These are phyloP conservation scores for Cadophora sp. DNA, from an alignment of 2,329 filamentous ascomycete genomes.

Conservation along the genomic window DNA sequence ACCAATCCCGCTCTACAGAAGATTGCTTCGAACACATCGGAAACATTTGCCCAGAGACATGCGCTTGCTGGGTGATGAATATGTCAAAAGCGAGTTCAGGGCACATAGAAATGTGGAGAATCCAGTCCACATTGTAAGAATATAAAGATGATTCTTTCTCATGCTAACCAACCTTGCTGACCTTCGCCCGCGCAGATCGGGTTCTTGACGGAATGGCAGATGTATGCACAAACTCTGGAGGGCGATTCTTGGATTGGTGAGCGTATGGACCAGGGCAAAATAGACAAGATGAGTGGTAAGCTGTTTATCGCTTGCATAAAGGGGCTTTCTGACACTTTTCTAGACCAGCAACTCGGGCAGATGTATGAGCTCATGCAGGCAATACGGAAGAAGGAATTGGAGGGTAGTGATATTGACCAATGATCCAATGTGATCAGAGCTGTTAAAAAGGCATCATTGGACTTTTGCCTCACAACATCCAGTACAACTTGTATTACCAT, in stretches of 20 bases:
- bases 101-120: slow-evolving; percentile 87
- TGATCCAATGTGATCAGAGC: not conserved
- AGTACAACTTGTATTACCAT: too few relatives aligned
- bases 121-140: slow-evolving; percentile 82
- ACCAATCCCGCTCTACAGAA: slow-evolving; percentile 81
- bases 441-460: too few relatives aligned
- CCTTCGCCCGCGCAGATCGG: slow-evolving; percentile 71
- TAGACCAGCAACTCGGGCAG: slow-evolving; percentile 92
- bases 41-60: slow-evolving; percentile 75
- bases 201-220: slow-evolving; percentile 95
- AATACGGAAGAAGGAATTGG: slow-evolving; percentile 58
- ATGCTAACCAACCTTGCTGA: slow-evolving; percentile 17
- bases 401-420: slow-evolving; percentile 29
- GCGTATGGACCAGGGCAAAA: slow-evolving; percentile 80
- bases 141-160: too few relatives aligned
- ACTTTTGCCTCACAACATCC: too few relatives aligned
- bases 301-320: slow-evolving; percentile 28
- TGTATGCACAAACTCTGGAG: slow-evolving; percentile 91
- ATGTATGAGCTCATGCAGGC: slow-evolving; percentile 93
- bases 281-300: slow-evolving; percentile 94
- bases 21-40: slow-evolving; percentile 85
- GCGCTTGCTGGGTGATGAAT: slow-evolving; percentile 88
- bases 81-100: slow-evolving; percentile 91
- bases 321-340: not conserved
- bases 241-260: slow-evolving; percentile 85